A percentile compares a stretch with the other conserved stretches of the same genome.
Evolutionary conservation across 2,329 filamentous ascomycete genomes (phyloP).

Genomic region (Verruconis gallopava): DNA sequence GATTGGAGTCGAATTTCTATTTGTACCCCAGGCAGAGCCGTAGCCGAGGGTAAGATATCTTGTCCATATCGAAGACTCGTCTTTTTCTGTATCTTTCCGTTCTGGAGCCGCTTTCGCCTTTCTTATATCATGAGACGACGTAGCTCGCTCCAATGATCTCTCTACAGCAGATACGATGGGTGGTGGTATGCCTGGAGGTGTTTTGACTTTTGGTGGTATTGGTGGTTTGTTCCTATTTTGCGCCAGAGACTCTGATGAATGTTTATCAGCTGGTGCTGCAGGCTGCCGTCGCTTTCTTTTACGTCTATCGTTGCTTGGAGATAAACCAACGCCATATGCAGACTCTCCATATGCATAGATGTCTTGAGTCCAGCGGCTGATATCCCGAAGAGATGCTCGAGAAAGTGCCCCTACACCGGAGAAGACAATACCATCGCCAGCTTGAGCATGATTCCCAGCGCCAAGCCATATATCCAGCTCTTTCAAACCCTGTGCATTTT

Average conservation of each 20-base stretch:
- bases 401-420: slow-evolving; percentile 65
- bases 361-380: slow-evolving; percentile 80
- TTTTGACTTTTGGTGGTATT: slow-evolving; percentile 7
- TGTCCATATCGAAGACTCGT: slow-evolving; percentile 35
- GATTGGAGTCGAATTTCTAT: slow-evolving; percentile 18
- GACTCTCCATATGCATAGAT: slow-evolving; percentile 73
- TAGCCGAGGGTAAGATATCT: slow-evolving; percentile 40
- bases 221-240: background rate
- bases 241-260: background rate
- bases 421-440: slow-evolving; percentile 77
- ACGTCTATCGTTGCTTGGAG: slow-evolving; percentile 53
- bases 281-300: slow-evolving; percentile 28
- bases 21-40: slow-evolving; percentile 25
- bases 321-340: slow-evolving; percentile 74
- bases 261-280: slow-evolving; percentile 16
- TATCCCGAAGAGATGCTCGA: slow-evolving; percentile 53
- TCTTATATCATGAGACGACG: slow-evolving; percentile 21
- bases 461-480: slow-evolving; percentile 55
- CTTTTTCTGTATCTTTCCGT: slow-evolving; percentile 25
- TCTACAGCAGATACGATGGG: slow-evolving; percentile 34
- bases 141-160: slow-evolving; percentile 30
- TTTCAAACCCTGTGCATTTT: slow-evolving; percentile 10
- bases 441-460: slow-evolving; percentile 49
- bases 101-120: slow-evolving; percentile 11
- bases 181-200: slow-evolving; percentile 30